Percentiles rank a stretch among this genome's conserved stretches.
Evolutionary conservation across 257 asterid genomes (phyloP).

Genomic region (Nicotiana obtusifolia): DNA sequence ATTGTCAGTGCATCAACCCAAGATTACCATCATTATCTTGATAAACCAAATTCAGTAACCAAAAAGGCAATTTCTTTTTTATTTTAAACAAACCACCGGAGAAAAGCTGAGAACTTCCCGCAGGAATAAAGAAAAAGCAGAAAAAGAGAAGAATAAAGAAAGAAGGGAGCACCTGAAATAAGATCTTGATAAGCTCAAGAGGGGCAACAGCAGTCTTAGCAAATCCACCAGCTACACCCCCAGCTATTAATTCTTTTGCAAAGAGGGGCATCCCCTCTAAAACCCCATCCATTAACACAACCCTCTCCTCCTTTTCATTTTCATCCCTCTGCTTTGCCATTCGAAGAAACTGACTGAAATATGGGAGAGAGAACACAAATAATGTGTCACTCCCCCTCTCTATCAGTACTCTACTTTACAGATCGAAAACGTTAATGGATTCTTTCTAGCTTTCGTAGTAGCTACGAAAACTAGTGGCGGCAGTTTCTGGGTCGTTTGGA

Average conservation of each 20-base stretch:
- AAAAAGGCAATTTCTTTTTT: too few species aligned
- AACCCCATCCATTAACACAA: conserved; percentile 30
- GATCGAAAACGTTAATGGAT: not conserved
- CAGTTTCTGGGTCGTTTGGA: not conserved
- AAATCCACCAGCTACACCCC: conserved; percentile 84
- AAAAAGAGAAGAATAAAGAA: not conserved
- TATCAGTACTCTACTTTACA: too few species aligned
- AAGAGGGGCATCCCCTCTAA: conserved; percentile 57
- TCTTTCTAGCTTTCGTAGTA: not conserved
- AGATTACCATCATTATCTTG: not conserved
- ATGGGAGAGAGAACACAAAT: not conserved
- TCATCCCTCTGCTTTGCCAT: conserved; percentile 49
- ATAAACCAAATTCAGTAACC: not conserved
- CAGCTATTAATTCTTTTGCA: conserved; percentile 75
- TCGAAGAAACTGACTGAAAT: not conserved
- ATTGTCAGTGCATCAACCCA: not conserved
- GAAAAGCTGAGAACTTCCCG: too few species aligned
- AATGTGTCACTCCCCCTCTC: not conserved
- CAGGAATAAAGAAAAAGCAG: not conserved
- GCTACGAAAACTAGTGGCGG: not conserved
- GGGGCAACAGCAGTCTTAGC: conserved; percentile 91
- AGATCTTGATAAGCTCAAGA: conserved; percentile 85
- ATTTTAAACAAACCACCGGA: too few species aligned
- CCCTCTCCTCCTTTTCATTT: conserved; percentile 13
- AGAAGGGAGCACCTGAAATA: conserved; percentile 56